Evolutionary conservation across 164 flowering plant species (phyloP).

Genomic region (Kingdonia uniflora): DNA sequence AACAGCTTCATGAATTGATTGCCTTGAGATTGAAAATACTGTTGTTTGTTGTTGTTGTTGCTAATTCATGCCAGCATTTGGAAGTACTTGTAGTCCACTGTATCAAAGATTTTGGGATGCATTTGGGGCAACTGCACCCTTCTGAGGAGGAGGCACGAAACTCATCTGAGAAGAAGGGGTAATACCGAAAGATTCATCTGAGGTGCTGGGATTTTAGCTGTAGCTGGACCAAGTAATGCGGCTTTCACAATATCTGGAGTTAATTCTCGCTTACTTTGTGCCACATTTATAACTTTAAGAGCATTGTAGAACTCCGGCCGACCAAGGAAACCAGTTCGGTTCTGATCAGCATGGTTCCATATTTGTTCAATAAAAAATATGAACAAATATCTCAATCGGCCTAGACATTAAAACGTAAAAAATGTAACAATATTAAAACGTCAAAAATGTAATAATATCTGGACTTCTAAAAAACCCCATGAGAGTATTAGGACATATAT

Average conservation of each 20-base stretch:
- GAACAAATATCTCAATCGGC: background rate
- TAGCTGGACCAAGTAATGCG: constrained; percentile 79
- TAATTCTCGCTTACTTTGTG: too few relatives aligned
- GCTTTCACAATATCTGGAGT: constrained; percentile 93
- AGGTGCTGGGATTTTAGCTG: constrained; percentile 94
- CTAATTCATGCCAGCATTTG: constrained; percentile 21
- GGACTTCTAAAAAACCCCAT: too few relatives aligned
- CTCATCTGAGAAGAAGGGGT: background rate
- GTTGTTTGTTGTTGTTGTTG: constrained; percentile 30
- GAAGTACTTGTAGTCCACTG: constrained; percentile 37
- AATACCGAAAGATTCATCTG: too few relatives aligned
- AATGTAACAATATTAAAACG: too few relatives aligned
- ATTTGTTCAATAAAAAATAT: constrained; percentile 33
- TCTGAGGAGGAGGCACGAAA: constrained; percentile 27
- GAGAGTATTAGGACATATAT: too few relatives aligned
- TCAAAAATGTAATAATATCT: too few relatives aligned
- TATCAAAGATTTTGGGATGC: too few relatives aligned
- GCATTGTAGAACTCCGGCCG: too few relatives aligned
- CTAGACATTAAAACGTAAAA: too few relatives aligned
- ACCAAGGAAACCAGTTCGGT: constrained; percentile 66
- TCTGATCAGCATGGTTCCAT: constrained; percentile 85
- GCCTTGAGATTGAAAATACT: constrained; percentile 36
- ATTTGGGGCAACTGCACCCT: too few relatives aligned
- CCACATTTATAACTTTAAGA: too few relatives aligned
- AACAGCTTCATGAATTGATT: constrained; percentile 40